Evolutionary conservation across 2,329 filamentous ascomycete genomes (phyloP), one percentile per base, ranked within the genome.

Genomic region (Phoma sp.): DNA sequence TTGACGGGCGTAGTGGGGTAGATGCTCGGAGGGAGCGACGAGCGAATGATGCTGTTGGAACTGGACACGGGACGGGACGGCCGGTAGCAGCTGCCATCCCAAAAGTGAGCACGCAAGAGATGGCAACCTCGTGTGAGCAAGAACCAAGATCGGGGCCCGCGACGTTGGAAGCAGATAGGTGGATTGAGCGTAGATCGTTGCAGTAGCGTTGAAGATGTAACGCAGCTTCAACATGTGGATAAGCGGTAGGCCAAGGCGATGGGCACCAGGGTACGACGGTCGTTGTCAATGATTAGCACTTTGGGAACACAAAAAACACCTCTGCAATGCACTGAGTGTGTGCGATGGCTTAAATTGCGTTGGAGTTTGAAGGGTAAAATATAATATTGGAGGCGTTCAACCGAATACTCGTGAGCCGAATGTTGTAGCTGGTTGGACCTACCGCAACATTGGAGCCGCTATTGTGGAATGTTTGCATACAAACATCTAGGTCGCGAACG

Each of bases 31-130:
- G 14, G n/a, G 20, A 28, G 39, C 45, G 33, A 45, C 2, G 45
- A 54, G 51, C 51, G 39, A 54, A 49, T 54, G 14, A 39, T 43
- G 45, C 34, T 29, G 9, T 21, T 7, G 10, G 28, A 18, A 49
- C 45, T 40, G 40, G 26, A 49, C 51, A 54, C 51, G 51, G 51
- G 45, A 42, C 42, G 37, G 37, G 30, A 42, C 23, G 39, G 39
- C 39, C 33, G 51, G 40, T 45, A 4, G 29, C 23, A 5, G 23
- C 5, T 54, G 40, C 36, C 17, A 40, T 26, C 21, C n/a, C 33
- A 34, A 20, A 28, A 33, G 11, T 18, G 23, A 40, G 45, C 45
- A 49, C 45, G 33, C 45, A 49, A 49, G 36, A 40, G 26, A 47
- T 20, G 26, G 33, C 33, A 28, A 21, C 14, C 12, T 12, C 11